phyloP scores from a whole-genome alignment of 371 early-diverging fungal species.

The Phascolomyces articulosus region DNA sequence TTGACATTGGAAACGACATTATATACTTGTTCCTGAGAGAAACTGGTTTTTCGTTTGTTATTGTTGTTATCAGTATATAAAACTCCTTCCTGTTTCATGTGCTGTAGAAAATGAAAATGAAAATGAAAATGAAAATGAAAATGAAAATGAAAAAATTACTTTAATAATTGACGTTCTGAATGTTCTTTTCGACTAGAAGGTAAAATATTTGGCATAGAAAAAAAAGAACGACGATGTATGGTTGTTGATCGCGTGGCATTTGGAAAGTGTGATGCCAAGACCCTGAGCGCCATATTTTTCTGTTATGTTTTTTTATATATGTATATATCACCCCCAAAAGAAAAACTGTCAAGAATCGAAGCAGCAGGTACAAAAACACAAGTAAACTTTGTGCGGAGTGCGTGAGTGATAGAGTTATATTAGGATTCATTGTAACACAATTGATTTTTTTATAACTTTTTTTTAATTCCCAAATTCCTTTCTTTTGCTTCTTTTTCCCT shows the following conservation, averaged over 20 bases:
- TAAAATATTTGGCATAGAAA: conserved; percentile 6
- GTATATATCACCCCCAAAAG: no score
- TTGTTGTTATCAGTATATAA: background rate
- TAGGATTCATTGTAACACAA: conserved; percentile 3
- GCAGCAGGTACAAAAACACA: no score
- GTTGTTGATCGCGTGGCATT: background rate
- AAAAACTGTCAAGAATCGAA: no score
- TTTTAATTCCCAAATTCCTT: no score
- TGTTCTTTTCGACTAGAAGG: conserved; percentile 28
- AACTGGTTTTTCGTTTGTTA: conserved; percentile 35
- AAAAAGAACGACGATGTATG: conserved; percentile 1
- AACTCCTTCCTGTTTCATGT: no score
- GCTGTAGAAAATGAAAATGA: no score
- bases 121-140: no score
- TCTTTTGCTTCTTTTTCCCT: background rate
- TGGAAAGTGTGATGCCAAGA: conserved; percentile 2
- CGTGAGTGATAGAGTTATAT: no score
- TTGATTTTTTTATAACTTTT: background rate
- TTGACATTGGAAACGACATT: conserved; percentile 77
- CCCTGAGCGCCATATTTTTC: conserved; percentile 3
- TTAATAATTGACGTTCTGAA: conserved; percentile 33
- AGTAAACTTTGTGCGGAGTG: no score
- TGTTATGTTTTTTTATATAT: background rate
- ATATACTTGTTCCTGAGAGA: conserved; percentile 76
- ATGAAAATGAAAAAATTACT: conserved; percentile 16